phyloP scores from a whole-genome alignment of 176 grass and related monocot species.

The Tillandsia fasciculata region DNA sequence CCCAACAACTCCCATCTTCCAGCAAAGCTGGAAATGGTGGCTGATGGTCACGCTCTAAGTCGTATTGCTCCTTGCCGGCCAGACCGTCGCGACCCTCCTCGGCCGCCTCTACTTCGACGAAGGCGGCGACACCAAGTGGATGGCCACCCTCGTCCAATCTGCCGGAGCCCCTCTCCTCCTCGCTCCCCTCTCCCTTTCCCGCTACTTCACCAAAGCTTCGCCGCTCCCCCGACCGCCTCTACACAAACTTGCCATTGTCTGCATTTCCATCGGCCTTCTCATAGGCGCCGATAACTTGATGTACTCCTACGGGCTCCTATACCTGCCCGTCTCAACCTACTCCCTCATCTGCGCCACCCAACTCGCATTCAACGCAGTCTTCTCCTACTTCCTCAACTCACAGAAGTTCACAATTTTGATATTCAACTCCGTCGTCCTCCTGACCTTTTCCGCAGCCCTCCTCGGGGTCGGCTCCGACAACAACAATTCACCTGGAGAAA shows the following conservation, averaged over 20 bases:
- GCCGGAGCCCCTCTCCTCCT: slow-evolving; percentile 15
- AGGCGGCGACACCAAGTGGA: slow-evolving; percentile 22
- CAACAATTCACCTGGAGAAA: slow-evolving; percentile 30
- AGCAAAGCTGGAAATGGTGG: slow-evolving; percentile 15
- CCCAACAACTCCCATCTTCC: too few species aligned
- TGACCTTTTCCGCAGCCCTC: slow-evolving; percentile 60
- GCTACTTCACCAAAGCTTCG: neutral
- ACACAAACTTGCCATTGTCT: slow-evolving; percentile 32
- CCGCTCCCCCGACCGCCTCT: neutral
- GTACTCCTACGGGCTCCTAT: slow-evolving; percentile 73
- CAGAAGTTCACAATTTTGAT: slow-evolving; percentile 71
- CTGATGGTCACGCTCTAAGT: slow-evolving; percentile 9
- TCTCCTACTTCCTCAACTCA: slow-evolving; percentile 56
- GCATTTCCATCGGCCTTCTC: slow-evolving; percentile 34
- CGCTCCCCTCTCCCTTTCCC: neutral
- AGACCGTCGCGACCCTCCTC: slow-evolving; percentile 1
- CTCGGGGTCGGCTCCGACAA: slow-evolving; percentile 41
- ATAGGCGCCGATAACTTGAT: slow-evolving; percentile 59
- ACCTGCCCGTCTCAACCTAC: slow-evolving; percentile 87
- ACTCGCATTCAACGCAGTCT: slow-evolving; percentile 73
- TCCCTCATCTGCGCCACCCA: slow-evolving; percentile 60
- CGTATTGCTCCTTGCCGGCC: slow-evolving; percentile 21
- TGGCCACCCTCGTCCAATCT: slow-evolving; percentile 16
- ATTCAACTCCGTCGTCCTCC: slow-evolving; percentile 61
- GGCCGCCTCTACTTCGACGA: slow-evolving; percentile 17